These are phyloP conservation scores for Vaccinium myrtillus DNA, from an alignment of 148 eudicot species.

Conservation along the genomic window DNA sequence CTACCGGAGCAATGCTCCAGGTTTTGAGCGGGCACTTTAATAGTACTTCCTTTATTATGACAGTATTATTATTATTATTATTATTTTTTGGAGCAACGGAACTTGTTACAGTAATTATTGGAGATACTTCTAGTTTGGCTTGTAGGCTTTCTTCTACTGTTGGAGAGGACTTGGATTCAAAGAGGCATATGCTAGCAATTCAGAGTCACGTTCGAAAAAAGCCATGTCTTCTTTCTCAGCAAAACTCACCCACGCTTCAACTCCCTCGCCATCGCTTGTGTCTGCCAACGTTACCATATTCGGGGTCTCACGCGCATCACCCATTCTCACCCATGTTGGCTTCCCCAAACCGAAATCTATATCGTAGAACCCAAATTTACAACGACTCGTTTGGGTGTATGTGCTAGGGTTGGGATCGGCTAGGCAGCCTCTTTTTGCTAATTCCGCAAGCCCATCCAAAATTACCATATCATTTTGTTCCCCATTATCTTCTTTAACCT, in stretches of 20 bases:
- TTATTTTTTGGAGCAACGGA: too few relatives aligned
- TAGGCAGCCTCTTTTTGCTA: neutral
- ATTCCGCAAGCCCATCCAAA: neutral
- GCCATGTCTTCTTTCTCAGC: neutral
- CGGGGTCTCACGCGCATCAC: neutral
- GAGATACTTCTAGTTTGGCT: too few relatives aligned
- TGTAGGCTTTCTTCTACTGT: too few relatives aligned
- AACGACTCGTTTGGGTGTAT: neutral
- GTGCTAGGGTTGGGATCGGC: neutral
- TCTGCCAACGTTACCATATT: neutral
- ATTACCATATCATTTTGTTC: neutral
- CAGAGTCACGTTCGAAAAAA: neutral
- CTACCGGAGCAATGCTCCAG: too few relatives aligned
- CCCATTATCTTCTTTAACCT: neutral
- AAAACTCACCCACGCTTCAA: slow-evolving; percentile 6
- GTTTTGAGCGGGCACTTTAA: too few relatives aligned
- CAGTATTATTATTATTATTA: too few relatives aligned
- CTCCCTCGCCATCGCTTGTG: neutral
- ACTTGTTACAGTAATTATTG: too few relatives aligned
- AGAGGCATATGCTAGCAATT: neutral
- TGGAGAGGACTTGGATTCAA: neutral
- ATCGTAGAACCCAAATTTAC: neutral
- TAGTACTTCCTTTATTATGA: too few relatives aligned
- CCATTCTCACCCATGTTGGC: neutral
- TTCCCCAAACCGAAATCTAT: slow-evolving; percentile 10